phyloP scores from a whole-genome alignment of 257 asterid species.

The Mitragyna speciosa region DNA sequence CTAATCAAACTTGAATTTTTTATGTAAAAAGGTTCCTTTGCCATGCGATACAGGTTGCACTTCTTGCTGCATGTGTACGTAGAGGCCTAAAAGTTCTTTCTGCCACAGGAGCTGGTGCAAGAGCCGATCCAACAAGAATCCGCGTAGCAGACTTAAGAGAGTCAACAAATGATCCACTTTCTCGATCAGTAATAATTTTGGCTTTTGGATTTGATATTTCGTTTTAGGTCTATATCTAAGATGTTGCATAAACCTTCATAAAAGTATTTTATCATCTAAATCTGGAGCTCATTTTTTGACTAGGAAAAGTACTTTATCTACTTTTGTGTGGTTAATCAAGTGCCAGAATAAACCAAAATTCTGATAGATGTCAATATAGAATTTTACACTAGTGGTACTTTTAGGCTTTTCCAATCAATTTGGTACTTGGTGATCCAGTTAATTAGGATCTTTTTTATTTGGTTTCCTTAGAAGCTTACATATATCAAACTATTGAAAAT shows the following conservation, averaged over 20 bases:
- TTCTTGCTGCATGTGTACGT: slow-evolving; percentile 91
- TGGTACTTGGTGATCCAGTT: background rate
- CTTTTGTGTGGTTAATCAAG: background rate
- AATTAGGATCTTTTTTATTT: background rate
- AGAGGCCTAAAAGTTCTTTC: slow-evolving; percentile 92
- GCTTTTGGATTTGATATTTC: background rate
- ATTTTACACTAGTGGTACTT: no score
- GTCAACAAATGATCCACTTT: slow-evolving; percentile 91
- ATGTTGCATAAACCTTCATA: background rate
- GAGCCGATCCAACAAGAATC: slow-evolving; percentile 96
- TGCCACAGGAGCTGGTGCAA: slow-evolving; percentile 98
- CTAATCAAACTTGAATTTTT: background rate
- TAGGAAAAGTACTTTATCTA: background rate
- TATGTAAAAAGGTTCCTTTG: slow-evolving; percentile 16
- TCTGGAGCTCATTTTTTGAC: background rate
- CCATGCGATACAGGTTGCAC: slow-evolving; percentile 66
- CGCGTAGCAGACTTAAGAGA: slow-evolving; percentile 94
- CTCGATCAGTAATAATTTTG: slow-evolving; percentile 69
- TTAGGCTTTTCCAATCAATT: background rate
- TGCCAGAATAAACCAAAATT: background rate
- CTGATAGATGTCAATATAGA: background rate
- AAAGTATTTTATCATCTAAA: background rate
- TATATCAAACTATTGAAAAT: background rate
- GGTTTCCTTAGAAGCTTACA: background rate
- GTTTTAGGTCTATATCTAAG: background rate